These are phyloP conservation scores for Helicocarpus griseus DNA, from an alignment of 2,329 filamentous ascomycete species.

Conservation along the genomic window DNA sequence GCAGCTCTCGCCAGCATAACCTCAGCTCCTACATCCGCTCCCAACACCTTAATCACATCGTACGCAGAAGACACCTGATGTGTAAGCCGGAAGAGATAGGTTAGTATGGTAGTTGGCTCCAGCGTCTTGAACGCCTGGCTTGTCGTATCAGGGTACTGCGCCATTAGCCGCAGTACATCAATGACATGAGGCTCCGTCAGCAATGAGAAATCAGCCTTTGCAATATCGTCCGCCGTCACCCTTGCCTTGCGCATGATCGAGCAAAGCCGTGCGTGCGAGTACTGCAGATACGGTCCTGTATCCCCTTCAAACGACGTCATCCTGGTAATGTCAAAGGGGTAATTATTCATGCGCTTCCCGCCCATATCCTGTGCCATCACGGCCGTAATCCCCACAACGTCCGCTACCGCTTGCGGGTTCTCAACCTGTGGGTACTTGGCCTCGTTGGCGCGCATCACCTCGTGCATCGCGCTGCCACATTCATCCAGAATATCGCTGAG, in stretches of 20 bases:
- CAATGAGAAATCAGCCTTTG: slow-evolving; percentile 55
- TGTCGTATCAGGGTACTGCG: slow-evolving; percentile 77
- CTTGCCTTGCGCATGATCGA: slow-evolving; percentile 50
- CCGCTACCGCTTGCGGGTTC: slow-evolving; percentile 63
- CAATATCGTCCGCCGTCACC: slow-evolving; percentile 49
- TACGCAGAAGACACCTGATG: slow-evolving; percentile 10
- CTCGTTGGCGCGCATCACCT: slow-evolving; percentile 75
- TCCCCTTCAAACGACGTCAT: slow-evolving; percentile 82
- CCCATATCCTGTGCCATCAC: slow-evolving; percentile 93
- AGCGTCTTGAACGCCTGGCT: slow-evolving; percentile 75
- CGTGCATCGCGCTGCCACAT: slow-evolving; percentile 79
- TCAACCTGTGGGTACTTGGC: slow-evolving; percentile 74
- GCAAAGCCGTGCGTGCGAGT: slow-evolving; percentile 63
- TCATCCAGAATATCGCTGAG: slow-evolving; percentile 57
- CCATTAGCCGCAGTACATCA: slow-evolving; percentile 64
- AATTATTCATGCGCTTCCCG: slow-evolving; percentile 62
- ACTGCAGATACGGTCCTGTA: slow-evolving; percentile 77
- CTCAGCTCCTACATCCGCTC: slow-evolving; percentile 40
- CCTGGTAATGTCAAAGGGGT: slow-evolving; percentile 66
- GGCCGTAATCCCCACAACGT: slow-evolving; percentile 71
- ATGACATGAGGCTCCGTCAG: slow-evolving; percentile 63
- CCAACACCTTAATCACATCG: slow-evolving; percentile 34
- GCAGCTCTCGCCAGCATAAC: slow-evolving; percentile 38
- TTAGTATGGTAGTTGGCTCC: slow-evolving; percentile 59
- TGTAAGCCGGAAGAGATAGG: slow-evolving; percentile 55